phyloP scores from a whole-genome alignment of 305 asterid species.

The Petunia hybrid region DNA sequence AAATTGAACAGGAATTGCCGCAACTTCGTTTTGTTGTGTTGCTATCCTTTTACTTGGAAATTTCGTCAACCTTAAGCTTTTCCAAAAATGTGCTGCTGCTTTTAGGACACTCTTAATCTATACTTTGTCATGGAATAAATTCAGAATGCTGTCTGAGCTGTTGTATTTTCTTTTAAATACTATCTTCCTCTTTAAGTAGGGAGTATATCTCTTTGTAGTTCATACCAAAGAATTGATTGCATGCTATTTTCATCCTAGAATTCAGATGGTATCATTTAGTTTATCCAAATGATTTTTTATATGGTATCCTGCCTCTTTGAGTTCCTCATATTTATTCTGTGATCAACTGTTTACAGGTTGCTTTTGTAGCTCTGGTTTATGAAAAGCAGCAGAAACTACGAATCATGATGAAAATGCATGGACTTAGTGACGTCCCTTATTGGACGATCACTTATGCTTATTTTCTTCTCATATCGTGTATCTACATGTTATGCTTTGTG shows the following conservation, averaged over 20 bases:
- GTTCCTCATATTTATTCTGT: conserved; percentile 25
- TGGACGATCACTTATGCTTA: conserved; percentile 42
- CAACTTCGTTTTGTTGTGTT: neutral
- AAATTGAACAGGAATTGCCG: neutral
- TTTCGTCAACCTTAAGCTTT: neutral
- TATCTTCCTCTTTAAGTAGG: neutral
- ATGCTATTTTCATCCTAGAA: neutral
- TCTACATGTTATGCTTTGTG: conserved; percentile 38
- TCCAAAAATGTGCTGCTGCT: neutral
- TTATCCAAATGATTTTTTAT: neutral
- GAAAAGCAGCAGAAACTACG: conserved; percentile 44
- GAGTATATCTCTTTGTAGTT: neutral
- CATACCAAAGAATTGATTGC: neutral
- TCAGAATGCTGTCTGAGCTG: too few relatives aligned
- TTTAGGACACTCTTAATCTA: too few relatives aligned
- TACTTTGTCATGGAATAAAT: too few relatives aligned
- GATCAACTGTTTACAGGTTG: conserved; percentile 28
- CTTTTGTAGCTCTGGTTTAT: conserved; percentile 38
- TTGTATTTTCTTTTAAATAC: neutral
- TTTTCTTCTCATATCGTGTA: conserved; percentile 38
- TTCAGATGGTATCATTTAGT: neutral
- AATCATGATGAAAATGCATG: conserved; percentile 51
- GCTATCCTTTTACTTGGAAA: neutral
- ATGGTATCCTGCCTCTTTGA: neutral
- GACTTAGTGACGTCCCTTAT: conserved; percentile 43